These are phyloP conservation scores for Turritis glabra DNA, from an alignment of 345 rosid species.

Conservation along the genomic window DNA sequence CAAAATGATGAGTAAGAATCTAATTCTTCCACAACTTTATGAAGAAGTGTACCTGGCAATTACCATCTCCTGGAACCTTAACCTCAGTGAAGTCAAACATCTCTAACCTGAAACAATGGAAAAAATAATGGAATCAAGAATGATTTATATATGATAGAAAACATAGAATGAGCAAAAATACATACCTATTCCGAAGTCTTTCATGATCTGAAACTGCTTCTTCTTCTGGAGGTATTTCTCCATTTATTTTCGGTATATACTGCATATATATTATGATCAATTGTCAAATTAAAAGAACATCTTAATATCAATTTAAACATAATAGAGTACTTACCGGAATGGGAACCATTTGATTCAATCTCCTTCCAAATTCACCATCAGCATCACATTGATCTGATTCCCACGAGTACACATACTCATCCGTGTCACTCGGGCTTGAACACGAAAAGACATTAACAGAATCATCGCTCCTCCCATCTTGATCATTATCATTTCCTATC, in stretches of 20 bases:
- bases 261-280: conserved; percentile 29
- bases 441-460: conserved; percentile 52
- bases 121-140: background rate
- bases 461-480: conserved; percentile 57
- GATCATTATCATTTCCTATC: conserved; percentile 57
- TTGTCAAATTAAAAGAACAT: background rate
- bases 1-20: background rate
- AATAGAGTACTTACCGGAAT: conserved; percentile 62
- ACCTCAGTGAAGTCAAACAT: conserved; percentile 33
- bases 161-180: background rate
- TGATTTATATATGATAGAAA: background rate
- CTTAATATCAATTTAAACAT: background rate
- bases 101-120: conserved; percentile 31
- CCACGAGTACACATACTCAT: conserved; percentile 60
- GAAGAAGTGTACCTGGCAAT: conserved; percentile 34
- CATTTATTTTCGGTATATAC: conserved; percentile 93
- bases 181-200: conserved; percentile 75
- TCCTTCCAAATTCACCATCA: conserved; percentile 77
- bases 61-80: conserved; percentile 45
- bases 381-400: conserved; percentile 60
- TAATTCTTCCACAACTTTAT: background rate
- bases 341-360: conserved; percentile 76
- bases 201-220: conserved; percentile 97
- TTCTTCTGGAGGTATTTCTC: conserved; percentile 90
- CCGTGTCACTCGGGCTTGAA: conserved; percentile 63